Evolutionary conservation across 495 filamentous ascomycete species (phyloP), one percentile per base, ranked within the genome.

Genomic region (Rusavskia elegans): DNA sequence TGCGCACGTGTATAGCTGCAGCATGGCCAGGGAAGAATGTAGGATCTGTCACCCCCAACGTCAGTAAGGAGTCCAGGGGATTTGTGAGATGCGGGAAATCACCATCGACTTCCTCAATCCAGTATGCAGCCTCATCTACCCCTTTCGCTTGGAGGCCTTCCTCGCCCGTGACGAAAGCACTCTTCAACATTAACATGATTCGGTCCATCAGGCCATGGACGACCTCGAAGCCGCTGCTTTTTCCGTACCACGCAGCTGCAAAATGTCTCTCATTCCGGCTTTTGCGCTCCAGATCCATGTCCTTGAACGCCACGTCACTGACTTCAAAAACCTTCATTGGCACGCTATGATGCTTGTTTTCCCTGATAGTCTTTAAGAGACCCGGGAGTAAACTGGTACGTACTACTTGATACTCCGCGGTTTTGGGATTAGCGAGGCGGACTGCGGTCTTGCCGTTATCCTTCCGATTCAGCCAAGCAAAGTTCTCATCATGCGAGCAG

Each of bases 401-500:
- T 13, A 95, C 93, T 55, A 99, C 80, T 66, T 99, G 92, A 68
- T 96, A 99, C 62, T 99, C 92, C 17, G 78, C 76, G 2, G 90
- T 93, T 72, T 97, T 97, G 49, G 92, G 92, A 68, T 99, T 99
- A 52, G 86, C 85, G 39, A 99, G 81, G 61, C 77, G 83, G 55
- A 99, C 82, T 6, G 87, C 88, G 0, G 82, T 89, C 20, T 70
- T 81, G 45, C 92, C 89, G 57, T 95, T 84, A 55, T 95, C 89
- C 55, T 80, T 79, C 53, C 90, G 84, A 68, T 97, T 95, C 37
- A 99, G 73, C 87, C 88, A 96, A 44, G 72, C 83, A 64, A 96
- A 99, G 71, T 97, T 99, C 76, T 99, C 92, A 62, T 95, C 92
- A 64, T 97, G 89, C 16, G 87, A 94, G 77, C 92, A 99, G 46